Percentiles rank a stretch among this genome's conserved stretches.
Evolutionary conservation across 176 grass and related monocot genomes (phyloP).

Genomic region (Cenchrus americanus): DNA sequence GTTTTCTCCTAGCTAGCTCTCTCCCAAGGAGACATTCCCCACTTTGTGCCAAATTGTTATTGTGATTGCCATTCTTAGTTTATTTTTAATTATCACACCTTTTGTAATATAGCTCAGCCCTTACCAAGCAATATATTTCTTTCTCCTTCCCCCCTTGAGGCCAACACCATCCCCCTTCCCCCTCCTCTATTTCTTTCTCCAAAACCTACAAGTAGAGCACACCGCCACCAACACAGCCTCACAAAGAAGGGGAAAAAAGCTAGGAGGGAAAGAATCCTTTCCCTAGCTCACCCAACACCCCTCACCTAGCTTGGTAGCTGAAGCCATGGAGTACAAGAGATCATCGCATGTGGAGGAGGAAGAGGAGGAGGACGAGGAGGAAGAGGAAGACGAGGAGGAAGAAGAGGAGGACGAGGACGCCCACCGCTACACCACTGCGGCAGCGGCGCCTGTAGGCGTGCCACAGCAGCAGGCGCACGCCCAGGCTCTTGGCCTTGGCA

Average conservation of each 20-base stretch:
- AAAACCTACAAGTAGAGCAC: slow-evolving; percentile 47
- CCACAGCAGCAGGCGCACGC: slow-evolving; percentile 41
- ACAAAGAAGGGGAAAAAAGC: background rate
- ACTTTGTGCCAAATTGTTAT: slow-evolving; percentile 37
- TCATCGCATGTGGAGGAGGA: slow-evolving; percentile 58
- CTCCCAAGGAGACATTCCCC: slow-evolving; percentile 57
- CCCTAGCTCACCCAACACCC: background rate
- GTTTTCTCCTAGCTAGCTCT: slow-evolving; percentile 29
- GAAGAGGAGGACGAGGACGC: slow-evolving; percentile 21
- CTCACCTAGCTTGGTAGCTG: background rate
- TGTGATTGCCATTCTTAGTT: background rate
- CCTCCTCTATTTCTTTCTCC: background rate
- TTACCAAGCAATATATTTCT: slow-evolving; percentile 29
- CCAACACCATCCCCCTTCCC: slow-evolving; percentile 23
- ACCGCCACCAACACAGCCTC: slow-evolving; percentile 27
- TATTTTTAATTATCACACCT: background rate
- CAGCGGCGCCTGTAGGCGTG: slow-evolving; percentile 13
- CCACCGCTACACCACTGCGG: slow-evolving; percentile 36
- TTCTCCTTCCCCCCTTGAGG: slow-evolving; percentile 40
- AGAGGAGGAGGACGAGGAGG: slow-evolving; percentile 42
- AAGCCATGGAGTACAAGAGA: slow-evolving; percentile 71
- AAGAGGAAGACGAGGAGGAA: slow-evolving; percentile 9
- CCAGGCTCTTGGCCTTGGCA: slow-evolving; percentile 39
- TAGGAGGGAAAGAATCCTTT: slow-evolving; percentile 15
- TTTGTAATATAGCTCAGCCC: slow-evolving; percentile 7